These are phyloP conservation scores for Zymoseptoria tritici DNA, from an alignment of 2,329 filamentous ascomycete species.

Conservation along the genomic window DNA sequence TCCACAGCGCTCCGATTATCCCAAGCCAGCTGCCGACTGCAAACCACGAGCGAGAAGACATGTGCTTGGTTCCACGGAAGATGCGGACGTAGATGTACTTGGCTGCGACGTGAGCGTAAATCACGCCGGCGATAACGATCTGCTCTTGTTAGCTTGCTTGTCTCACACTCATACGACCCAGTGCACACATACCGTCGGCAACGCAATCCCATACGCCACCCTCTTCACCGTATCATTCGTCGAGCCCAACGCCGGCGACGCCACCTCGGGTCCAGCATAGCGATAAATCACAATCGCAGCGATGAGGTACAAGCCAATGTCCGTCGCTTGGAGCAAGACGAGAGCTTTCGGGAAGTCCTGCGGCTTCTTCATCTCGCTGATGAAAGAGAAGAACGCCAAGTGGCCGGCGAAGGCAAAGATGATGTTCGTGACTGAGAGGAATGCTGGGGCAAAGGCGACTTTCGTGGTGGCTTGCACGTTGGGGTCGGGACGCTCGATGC, in stretches of 20 bases:
- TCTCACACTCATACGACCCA: no score
- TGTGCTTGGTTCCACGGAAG: slow-evolving; percentile 51
- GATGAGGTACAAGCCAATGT: slow-evolving; percentile 56
- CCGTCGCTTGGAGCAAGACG: slow-evolving; percentile 51
- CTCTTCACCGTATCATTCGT: slow-evolving; percentile 50
- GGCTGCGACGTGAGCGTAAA: slow-evolving; percentile 59
- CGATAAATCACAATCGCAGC: slow-evolving; percentile 61
- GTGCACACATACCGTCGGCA: slow-evolving; percentile 46
- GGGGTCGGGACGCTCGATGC: slow-evolving; percentile 41
- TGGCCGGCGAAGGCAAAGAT: slow-evolving; percentile 53
- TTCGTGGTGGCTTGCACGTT: slow-evolving; percentile 31
- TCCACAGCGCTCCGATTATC: slow-evolving; percentile 51
- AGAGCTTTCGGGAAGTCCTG: slow-evolving; percentile 56
- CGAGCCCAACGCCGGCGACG: slow-evolving; percentile 58
- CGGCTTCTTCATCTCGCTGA: slow-evolving; percentile 57
- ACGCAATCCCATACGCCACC: slow-evolving; percentile 59
- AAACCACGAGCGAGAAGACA: slow-evolving; percentile 28
- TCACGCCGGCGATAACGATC: slow-evolving; percentile 62
- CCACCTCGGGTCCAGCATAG: slow-evolving; percentile 53
- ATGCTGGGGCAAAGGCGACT: slow-evolving; percentile 44
- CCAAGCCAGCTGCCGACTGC: slow-evolving; percentile 51
- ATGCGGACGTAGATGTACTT: slow-evolving; percentile 61
- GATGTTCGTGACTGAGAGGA: slow-evolving; percentile 60
- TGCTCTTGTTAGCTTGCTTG: neutral
- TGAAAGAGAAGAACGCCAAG: slow-evolving; percentile 59